phyloP scores from a whole-genome alignment of 805 yeast genomes.

The Schizosaccharomyces japonicus region DNA sequence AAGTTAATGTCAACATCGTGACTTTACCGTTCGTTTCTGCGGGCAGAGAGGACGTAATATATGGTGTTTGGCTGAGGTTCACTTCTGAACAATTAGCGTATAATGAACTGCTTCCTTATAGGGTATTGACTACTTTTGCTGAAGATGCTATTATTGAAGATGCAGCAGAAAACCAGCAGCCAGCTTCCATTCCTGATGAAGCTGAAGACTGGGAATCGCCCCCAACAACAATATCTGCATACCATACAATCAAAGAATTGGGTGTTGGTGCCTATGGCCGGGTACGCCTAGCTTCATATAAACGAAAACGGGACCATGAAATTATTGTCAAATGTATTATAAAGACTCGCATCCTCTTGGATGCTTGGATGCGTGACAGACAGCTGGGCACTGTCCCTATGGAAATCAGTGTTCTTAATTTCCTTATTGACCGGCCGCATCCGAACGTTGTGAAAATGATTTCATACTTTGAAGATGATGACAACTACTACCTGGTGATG shows the following conservation, averaged over 20 bases:
- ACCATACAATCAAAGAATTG: slow-evolving; percentile 45
- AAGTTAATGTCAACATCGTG: neutral
- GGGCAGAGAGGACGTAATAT: neutral
- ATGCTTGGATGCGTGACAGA: slow-evolving; percentile 91
- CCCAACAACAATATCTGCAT: slow-evolving; percentile 30
- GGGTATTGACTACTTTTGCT: neutral
- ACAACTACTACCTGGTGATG: slow-evolving; percentile 73
- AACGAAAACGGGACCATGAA: slow-evolving; percentile 30
- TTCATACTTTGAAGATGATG: slow-evolving; percentile 82
- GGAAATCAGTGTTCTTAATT: slow-evolving; percentile 84
- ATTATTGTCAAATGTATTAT: slow-evolving; percentile 73
- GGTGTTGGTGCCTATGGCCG: slow-evolving; percentile 96
- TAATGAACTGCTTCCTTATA: neutral
- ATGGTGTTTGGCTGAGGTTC: slow-evolving; percentile 1
- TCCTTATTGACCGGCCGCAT: slow-evolving; percentile 46
- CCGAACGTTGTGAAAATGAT: slow-evolving; percentile 65
- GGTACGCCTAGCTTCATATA: slow-evolving; percentile 56
- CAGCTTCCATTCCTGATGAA: neutral
- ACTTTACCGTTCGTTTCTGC: neutral
- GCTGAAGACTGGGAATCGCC: neutral
- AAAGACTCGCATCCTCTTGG: slow-evolving; percentile 79
- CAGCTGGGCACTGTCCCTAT: slow-evolving; percentile 79
- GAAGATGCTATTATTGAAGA: neutral
- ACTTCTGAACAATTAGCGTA: neutral
- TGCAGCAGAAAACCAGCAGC: neutral